Evolutionary conservation across 2,329 filamentous ascomycete species (phyloP), one percentile per base, ranked within the genome.

Genomic region (Ophiocordyceps unilateralis): DNA sequence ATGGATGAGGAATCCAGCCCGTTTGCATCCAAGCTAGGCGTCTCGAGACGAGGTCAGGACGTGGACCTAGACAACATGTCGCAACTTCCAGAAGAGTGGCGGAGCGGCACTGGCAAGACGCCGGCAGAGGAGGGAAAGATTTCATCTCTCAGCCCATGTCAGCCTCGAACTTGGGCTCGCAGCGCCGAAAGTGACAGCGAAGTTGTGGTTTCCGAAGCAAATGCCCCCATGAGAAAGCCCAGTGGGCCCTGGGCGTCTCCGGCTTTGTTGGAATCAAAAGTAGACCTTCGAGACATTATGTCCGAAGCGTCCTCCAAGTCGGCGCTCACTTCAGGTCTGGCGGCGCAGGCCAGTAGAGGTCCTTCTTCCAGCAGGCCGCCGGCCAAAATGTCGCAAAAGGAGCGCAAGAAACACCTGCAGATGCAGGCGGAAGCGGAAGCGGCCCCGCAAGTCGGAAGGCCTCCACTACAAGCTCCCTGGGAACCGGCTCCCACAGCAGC

Each of bases 371-470:
- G 68, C 53, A 59, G 53, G 34, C 52, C 65, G 0, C 62, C 65
- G 15, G 56, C 62, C 0, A 94, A 84, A 56, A 62, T 93, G 50
- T 94, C 88, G 0, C 91, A 96, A 52, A 93, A 91, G 55, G 88
- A 95, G 58, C 78, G 87, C 20, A 96, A 94, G 63, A 83, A 76
- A 55, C 76, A 87, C 49, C 76, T 86, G 52, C 81, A 86, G 53
- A 70, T 76, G 47, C 76, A 83, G 53, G 63, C 69, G 21, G 62
- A 69, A 46, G 61, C 59, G 26, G 62, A 69, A 46, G 61, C 59
- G 26, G 59, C 64, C 8, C 60, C 63, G 7, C 53, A 54, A 34
- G 52, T 55, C n/a, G 54, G 20, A n/a, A 20, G 9, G 37, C 12
- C 20, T 9, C 24, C 24, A 4, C 32, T 20, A 17, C 46, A 47